Base-by-base conservation (phyloP, 179 eudicot genomes). In the Pouteria campechiana region DNA sequence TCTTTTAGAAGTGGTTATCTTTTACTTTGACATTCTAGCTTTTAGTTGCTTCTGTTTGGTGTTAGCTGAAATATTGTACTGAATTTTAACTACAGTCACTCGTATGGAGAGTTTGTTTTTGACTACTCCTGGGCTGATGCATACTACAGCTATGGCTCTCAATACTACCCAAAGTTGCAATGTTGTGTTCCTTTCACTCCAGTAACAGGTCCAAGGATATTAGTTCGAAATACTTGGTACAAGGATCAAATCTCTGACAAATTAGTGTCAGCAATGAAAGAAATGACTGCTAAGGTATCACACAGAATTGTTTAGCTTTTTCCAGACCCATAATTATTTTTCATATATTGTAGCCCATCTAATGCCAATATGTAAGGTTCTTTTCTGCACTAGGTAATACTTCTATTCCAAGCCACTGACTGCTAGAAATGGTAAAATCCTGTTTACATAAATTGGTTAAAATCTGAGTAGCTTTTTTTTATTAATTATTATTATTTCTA, bases 41-140 rank as follows among this genome's bases (percentile, higher is more conserved):
- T n/a, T n/a, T 17, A 23, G 28, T 19, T 25, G 46, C 37, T 37
- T 41, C 15, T 46, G 16, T 44, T 35, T 38, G 37, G 12, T 4
- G 19, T 40, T 68, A 37, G 48, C 65, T 43, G 35, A 52, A 37
- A 29, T 18, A 29, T 52, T 16, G 28, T 3, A 43, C 23, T 52
- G 5, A 25, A 39, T 41, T 46, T 27, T 45, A 25, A 32, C 33
- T 78, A 70, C 89, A 89, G 97, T 73, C 97, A 89, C 57, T 89
- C 97, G 25, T 86, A 75, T 59, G 97, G 97, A 35, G 97, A 89
- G 66, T 89, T 69, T 46, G 97, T 89, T 48, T 89, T 89, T 60
- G 97, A 89, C 55, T 80, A 89, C 76, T 76, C 93, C 48, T 89
- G 97, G 97, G 97, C 95, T 17, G 78, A 81, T 60, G 95, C 97